A percentile compares a stretch with the other conserved stretches of the same genome.
These are phyloP conservation scores for Bruguiera gymnorhiza DNA, from an alignment of 345 rosid species.

Conservation along the genomic window DNA sequence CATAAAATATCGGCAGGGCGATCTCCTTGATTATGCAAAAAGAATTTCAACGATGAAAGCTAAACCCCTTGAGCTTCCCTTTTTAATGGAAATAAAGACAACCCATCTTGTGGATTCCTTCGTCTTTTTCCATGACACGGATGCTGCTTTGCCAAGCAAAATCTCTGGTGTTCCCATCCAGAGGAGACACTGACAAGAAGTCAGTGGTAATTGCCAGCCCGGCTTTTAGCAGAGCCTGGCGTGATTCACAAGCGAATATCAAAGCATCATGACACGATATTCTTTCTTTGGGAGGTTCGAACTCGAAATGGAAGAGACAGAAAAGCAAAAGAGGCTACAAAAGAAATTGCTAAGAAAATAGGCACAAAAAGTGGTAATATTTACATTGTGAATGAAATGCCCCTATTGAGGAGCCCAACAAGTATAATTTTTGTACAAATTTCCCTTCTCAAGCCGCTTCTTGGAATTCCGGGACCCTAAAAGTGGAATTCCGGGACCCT, in stretches of 20 bases:
- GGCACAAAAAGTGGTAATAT: background rate
- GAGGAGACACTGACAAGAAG: background rate
- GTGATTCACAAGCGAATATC: background rate
- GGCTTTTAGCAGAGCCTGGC: background rate
- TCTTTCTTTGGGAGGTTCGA: background rate
- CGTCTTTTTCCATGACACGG: background rate
- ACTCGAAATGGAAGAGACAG: background rate
- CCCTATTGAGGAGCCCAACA: constrained; percentile 12
- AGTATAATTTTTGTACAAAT: constrained; percentile 33
- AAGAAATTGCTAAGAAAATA: background rate
- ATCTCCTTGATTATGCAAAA: background rate
- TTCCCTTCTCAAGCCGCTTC: constrained; percentile 23
- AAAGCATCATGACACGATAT: background rate
- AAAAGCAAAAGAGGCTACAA: background rate
- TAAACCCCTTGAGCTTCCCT: too few relatives aligned
- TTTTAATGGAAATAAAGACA: too few relatives aligned
- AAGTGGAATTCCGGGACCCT: constrained; percentile 14
- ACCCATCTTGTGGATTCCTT: background rate
- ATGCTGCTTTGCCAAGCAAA: background rate
- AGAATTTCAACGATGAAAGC: too few relatives aligned
- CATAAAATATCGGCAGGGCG: background rate
- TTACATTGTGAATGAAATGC: constrained; percentile 11
- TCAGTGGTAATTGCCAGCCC: background rate
- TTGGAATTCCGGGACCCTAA: constrained; percentile 18
- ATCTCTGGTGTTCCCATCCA: background rate